Percentiles rank a stretch among this genome's conserved stretches.
These are phyloP conservation scores for Hemisphaericaspora nanyangensis DNA, from an alignment of 805 yeast genomes.

Conservation along the genomic window DNA sequence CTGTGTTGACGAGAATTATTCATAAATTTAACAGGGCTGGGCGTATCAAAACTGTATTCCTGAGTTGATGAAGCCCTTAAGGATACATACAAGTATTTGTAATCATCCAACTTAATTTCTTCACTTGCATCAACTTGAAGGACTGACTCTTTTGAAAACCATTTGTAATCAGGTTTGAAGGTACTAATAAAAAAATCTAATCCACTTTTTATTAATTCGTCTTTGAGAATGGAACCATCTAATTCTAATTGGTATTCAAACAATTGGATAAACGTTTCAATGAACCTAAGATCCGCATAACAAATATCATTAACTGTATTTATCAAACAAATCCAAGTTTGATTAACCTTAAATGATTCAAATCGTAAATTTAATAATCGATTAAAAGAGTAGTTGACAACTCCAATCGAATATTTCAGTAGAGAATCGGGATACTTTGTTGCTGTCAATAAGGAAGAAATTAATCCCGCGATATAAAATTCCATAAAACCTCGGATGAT, in stretches of 20 bases:
- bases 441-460: conserved; percentile 4
- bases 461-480: conserved; percentile 14
- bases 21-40: neutral
- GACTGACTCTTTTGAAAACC: neutral
- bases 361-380: conserved; percentile 4
- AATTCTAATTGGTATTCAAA: conserved; percentile 15
- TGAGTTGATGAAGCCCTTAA: neutral
- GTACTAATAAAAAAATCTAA: conserved; percentile 19
- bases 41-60: neutral
- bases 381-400: neutral
- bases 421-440: neutral
- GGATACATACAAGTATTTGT: conserved; percentile 12
- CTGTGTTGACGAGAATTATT: conserved; percentile 22
- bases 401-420: neutral
- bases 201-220: conserved; percentile 22
- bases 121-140: neutral
- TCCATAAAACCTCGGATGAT: conserved; percentile 12
- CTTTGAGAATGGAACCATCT: conserved; percentile 7
- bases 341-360: conserved; percentile 2
- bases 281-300: conserved; percentile 21
- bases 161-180: conserved; percentile 12
- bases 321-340: conserved; percentile 26
- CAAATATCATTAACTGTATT: conserved; percentile 29
- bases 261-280: conserved; percentile 15
- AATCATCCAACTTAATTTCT: conserved; percentile 14